Percentiles rank a stretch among this genome's conserved stretches.
These are phyloP conservation scores for Lactarius akahatsu DNA, from an alignment of 768 basidiomycete genomes.

Conservation along the genomic window DNA sequence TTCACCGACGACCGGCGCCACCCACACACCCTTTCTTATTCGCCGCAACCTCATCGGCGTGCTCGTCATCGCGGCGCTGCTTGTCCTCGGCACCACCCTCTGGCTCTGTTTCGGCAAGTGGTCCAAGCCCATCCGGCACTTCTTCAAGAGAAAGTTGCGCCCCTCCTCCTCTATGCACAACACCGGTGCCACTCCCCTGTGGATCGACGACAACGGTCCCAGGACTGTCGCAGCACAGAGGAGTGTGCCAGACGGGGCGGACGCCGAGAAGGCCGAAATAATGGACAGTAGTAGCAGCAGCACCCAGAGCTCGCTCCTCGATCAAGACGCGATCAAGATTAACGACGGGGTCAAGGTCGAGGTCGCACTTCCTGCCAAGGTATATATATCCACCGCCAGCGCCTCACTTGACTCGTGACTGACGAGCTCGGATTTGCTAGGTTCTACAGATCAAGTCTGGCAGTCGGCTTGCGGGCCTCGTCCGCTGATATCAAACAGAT, in stretches of 20 bases:
- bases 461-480: constrained; percentile 16
- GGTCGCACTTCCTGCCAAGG: constrained; percentile 14
- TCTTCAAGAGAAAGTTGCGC: constrained; percentile 15
- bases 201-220: background rate
- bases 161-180: background rate
- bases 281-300: constrained; percentile 1
- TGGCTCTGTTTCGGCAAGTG: constrained; percentile 34
- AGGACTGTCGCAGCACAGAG: no score
- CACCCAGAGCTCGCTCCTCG: constrained; percentile 7
- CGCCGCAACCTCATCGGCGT: constrained; percentile 33
- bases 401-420: background rate
- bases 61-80: constrained; percentile 31
- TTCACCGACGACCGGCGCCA: constrained; percentile 1
- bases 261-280: constrained; percentile 7
- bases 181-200: background rate
- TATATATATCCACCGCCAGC: background rate
- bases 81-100: constrained; percentile 28
- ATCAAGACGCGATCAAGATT: constrained; percentile 8
- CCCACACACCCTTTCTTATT: constrained; percentile 19
- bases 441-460: constrained; percentile 17
- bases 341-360: background rate
- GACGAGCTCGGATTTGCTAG: background rate
- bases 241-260: background rate
- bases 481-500: constrained; percentile 1
- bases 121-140: constrained; percentile 29